Evolutionary conservation across 129 eudicot genomes (phyloP), one percentile per base, ranked within the genome.

Genomic region (Artemisia argyi): DNA sequence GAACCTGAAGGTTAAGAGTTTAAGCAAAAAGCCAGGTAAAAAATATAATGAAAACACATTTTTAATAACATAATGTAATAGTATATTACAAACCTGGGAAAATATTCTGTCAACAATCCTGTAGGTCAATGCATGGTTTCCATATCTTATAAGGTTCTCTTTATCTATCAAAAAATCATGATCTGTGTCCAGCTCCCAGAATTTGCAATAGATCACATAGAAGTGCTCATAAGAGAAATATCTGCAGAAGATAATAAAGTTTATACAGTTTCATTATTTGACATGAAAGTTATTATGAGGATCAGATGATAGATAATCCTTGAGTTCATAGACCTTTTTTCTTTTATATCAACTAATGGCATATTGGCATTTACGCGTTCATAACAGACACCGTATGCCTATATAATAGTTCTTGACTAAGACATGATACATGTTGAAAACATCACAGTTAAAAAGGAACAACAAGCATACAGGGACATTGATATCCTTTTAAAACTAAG

Each of bases 161-260:
- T 90, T 90, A 71, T 90, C 97, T 59, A 90, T 90, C 79, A 90
- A 75, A 66, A 90, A 87, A 73, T 90, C 97, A 77, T 90, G 97
- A 74, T 90, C 97, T 2, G 97, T 85, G 58, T 90, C 97, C 74
- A 90, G 85, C 83, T 90, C 97, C 97, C 97, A 90, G 72, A 90
- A 90, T 79, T 90, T 90, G 94, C 97, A 90, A 75, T 90, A 90
- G 72, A 90, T 90, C 53, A 90, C 97, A 28, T 90, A 90, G 61
- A 90, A 90, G 83, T 90, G 97, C 61, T 90, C 97, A 81, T 90
- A 90, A 11, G 97, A 90, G 84, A 90, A 90, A 80, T 85, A 90
- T 83, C 97, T 90, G 81, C 57, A 12, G 17, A 65, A 48, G 28
- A 72, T 48, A 42, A 59, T 22, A 58, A 0, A 49, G 28, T 14